Evolutionary conservation across 2,329 filamentous ascomycete species (phyloP).

Genomic region (Xylariaceae sp.): DNA sequence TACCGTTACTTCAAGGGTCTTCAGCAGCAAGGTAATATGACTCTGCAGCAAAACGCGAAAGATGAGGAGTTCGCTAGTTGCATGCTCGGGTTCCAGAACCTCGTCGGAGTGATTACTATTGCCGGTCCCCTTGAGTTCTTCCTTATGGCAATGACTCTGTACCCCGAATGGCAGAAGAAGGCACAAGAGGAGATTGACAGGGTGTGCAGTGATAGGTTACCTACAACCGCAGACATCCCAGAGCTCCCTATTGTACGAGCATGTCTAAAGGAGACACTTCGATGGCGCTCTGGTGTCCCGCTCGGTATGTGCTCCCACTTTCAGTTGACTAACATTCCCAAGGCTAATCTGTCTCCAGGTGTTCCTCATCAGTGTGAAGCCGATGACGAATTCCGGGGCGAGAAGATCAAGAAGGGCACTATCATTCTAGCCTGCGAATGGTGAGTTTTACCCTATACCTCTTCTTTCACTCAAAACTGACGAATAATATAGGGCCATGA

Average conservation of each 20-base stretch:
- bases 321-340: neutral
- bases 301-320: slow-evolving; percentile 34
- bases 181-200: slow-evolving; percentile 54
- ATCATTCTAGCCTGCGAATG: slow-evolving; percentile 48
- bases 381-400: slow-evolving; percentile 43
- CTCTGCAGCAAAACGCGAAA: slow-evolving; percentile 38
- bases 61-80: slow-evolving; percentile 45
- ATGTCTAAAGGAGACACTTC: slow-evolving; percentile 53
- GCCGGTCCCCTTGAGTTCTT: slow-evolving; percentile 47
- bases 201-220: slow-evolving; percentile 50
- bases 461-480: neutral
- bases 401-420: slow-evolving; percentile 44
- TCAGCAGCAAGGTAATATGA: slow-evolving; percentile 35
- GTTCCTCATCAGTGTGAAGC: slow-evolving; percentile 46
- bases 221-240: slow-evolving; percentile 45
- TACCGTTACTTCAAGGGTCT: slow-evolving; percentile 45
- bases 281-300: slow-evolving; percentile 53
- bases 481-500: slow-evolving; percentile 42
- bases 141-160: slow-evolving; percentile 47
- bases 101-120: slow-evolving; percentile 47
- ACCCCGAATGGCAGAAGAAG: slow-evolving; percentile 48
- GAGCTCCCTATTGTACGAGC: slow-evolving; percentile 49
- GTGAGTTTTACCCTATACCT: slow-evolving; percentile 28
- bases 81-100: slow-evolving; percentile 48
- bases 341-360: slow-evolving; percentile 28